phyloP scores from a whole-genome alignment of 208 protist species.

The Acanthamoeba royreba region DNA sequence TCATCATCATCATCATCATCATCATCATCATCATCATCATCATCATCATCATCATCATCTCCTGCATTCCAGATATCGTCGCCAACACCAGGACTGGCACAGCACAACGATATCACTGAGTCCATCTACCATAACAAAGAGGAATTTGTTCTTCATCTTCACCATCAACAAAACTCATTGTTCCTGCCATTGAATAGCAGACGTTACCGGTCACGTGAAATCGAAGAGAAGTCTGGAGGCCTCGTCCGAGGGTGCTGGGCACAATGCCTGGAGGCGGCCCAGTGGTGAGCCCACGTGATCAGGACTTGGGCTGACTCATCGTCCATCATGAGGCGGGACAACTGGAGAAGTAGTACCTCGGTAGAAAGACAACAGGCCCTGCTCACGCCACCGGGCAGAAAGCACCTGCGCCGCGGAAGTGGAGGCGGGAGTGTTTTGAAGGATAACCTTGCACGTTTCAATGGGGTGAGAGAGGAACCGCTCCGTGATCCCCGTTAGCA shows the following conservation, averaged over 20 bases:
- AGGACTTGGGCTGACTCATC: background rate
- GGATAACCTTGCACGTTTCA: constrained; percentile 1
- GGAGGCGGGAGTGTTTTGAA: background rate
- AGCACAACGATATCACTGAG: too few species aligned
- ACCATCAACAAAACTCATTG: background rate
- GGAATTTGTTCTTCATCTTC: too few species aligned
- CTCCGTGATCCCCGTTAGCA: background rate
- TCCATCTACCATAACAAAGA: too few species aligned
- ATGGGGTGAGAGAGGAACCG: background rate
- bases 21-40: too few species aligned
- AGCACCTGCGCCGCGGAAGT: background rate
- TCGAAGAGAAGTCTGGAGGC: background rate
- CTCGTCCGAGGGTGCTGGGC: background rate
- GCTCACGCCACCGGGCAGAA: background rate
- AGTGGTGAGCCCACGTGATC: background rate
- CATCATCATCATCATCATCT: too few species aligned
- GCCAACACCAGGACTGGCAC: too few species aligned
- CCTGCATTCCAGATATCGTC: too few species aligned
- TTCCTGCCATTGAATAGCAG: background rate
- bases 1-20: too few species aligned
- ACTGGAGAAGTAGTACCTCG: background rate
- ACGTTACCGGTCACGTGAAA: background rate
- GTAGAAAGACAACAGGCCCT: background rate
- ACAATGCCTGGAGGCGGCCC: background rate
- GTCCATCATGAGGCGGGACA: background rate